Percentiles rank a stretch among this genome's conserved stretches.
Conservation (phyloP, 495 filamentous ascomycete species). For the Penicillium coffeae region DNA sequence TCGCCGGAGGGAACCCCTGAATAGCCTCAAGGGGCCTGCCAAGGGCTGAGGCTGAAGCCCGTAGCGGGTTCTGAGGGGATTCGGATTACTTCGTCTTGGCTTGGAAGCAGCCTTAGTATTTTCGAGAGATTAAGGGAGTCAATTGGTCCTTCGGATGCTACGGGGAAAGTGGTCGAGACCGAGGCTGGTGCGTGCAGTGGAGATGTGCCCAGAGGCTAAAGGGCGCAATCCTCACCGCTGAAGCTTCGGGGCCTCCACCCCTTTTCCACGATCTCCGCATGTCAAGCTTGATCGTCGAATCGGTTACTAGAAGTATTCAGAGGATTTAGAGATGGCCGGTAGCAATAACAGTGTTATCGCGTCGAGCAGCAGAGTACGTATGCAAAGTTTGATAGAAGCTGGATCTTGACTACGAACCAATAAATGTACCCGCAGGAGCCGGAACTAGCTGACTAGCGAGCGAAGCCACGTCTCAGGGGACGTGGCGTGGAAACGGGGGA, state of each 20-base stretch:
- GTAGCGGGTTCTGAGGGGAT: too few species aligned
- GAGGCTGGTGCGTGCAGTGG: not conserved
- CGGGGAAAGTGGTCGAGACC: not conserved
- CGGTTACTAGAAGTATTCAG: too few species aligned
- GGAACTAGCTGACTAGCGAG: not conserved
- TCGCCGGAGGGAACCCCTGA: too few species aligned
- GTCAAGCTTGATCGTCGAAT: too few species aligned
- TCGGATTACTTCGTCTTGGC: constrained; percentile 1
- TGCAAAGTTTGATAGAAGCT: not conserved
- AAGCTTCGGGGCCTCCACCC: not conserved
- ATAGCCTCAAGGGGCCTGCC: too few species aligned
- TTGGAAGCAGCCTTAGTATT: not conserved
- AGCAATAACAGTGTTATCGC: too few species aligned
- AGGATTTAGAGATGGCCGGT: too few species aligned
- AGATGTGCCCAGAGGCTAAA: not conserved
- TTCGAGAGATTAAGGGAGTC: too few species aligned
- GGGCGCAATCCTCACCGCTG: not conserved
- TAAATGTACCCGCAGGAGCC: not conserved
- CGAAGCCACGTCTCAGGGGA: not conserved
- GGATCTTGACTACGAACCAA: not conserved
- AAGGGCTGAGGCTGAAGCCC: too few species aligned
- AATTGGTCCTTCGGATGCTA: too few species aligned
- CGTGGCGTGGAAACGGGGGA: not conserved
- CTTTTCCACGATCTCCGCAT: not conserved
- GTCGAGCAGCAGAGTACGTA: constrained; percentile 1